Percentiles rank a stretch among this genome's conserved stretches.
Evolutionary conservation across 129 eudicot genomes (phyloP).

Genomic region (Flaveria robusta): DNA sequence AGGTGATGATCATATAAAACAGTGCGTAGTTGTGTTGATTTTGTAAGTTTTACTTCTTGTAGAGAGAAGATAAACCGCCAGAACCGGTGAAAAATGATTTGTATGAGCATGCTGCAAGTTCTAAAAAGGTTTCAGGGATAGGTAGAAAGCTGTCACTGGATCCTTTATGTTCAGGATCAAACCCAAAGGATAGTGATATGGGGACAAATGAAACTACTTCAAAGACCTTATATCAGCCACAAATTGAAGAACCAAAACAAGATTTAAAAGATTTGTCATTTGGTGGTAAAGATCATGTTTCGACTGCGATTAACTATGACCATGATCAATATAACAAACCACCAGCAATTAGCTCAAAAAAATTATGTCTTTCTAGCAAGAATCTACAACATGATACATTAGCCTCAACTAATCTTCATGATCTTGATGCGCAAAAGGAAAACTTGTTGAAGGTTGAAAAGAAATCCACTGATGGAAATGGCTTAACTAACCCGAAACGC

Average conservation of each 20-base stretch:
- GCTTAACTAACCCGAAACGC: conserved; percentile 31
- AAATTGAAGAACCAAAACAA: conserved; percentile 31
- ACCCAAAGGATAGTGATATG: conserved; percentile 15
- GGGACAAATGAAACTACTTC: conserved; percentile 24
- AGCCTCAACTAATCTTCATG: conserved; percentile 2
- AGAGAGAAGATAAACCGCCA: conserved; percentile 44
- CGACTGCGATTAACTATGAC: conserved; percentile 20
- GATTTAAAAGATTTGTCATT: conserved; percentile 25
- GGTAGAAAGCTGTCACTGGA: conserved; percentile 27
- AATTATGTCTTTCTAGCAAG: conserved; percentile 21
- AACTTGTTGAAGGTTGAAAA: conserved; percentile 26
- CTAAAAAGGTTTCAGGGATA: conserved; percentile 18
- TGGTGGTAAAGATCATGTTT: conserved; percentile 11
- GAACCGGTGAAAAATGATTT: conserved; percentile 11
- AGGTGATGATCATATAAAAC: background rate
- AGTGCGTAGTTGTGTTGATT: background rate
- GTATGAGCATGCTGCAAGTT: conserved; percentile 22
- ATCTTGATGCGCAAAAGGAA: background rate
- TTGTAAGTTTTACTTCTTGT: conserved; percentile 9
- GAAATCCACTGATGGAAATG: conserved; percentile 24
- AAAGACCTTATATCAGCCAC: conserved; percentile 4
- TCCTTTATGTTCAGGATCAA: conserved; percentile 38
- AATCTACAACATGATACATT: conserved; percentile 7
- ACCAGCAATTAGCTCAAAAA: conserved; percentile 24
- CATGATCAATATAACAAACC: conserved; percentile 20